Evolutionary conservation across 2,329 filamentous ascomycete species (phyloP).

Genomic region (Torrubiella hemipterigena): DNA sequence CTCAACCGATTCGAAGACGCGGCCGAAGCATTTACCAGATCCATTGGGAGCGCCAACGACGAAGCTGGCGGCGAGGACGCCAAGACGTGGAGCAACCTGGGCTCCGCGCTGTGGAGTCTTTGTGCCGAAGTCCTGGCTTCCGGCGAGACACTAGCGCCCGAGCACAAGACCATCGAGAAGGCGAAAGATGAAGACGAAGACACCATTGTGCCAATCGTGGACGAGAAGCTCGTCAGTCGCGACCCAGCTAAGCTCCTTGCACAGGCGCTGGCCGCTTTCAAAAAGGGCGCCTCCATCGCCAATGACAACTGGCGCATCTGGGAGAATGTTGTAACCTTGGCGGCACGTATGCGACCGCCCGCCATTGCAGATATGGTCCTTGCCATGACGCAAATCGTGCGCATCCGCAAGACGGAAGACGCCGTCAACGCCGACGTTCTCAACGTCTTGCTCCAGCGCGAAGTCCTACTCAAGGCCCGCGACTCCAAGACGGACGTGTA

Average conservation of each 20-base stretch:
- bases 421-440: slow-evolving; percentile 68
- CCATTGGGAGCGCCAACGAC: slow-evolving; percentile 52
- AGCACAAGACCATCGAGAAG: slow-evolving; percentile 14
- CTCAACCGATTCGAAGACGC: slow-evolving; percentile 67
- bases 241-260: slow-evolving; percentile 52
- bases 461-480: slow-evolving; percentile 37
- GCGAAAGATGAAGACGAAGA: slow-evolving; percentile 14
- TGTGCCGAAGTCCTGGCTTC: slow-evolving; percentile 40
- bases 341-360: slow-evolving; percentile 63
- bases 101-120: slow-evolving; percentile 64
- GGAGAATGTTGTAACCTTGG: slow-evolving; percentile 89
- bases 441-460: slow-evolving; percentile 58
- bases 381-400: slow-evolving; percentile 63
- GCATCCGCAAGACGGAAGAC: slow-evolving; percentile 65
- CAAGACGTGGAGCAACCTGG: slow-evolving; percentile 90
- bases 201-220: slow-evolving; percentile 14
- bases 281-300: slow-evolving; percentile 73
- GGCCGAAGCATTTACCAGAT: slow-evolving; percentile 69
- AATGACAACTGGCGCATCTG: slow-evolving; percentile 86
- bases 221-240: slow-evolving; percentile 12
- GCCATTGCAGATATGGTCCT: slow-evolving; percentile 64
- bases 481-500: slow-evolving; percentile 17
- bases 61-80: slow-evolving; percentile 74
- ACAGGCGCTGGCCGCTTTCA: slow-evolving; percentile 74
- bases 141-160: slow-evolving; percentile 20